Evolutionary conservation across 371 early-diverging fungal genomes (phyloP), one percentile per base, ranked within the genome.

Genomic region (Fennellomyces sp.): DNA sequence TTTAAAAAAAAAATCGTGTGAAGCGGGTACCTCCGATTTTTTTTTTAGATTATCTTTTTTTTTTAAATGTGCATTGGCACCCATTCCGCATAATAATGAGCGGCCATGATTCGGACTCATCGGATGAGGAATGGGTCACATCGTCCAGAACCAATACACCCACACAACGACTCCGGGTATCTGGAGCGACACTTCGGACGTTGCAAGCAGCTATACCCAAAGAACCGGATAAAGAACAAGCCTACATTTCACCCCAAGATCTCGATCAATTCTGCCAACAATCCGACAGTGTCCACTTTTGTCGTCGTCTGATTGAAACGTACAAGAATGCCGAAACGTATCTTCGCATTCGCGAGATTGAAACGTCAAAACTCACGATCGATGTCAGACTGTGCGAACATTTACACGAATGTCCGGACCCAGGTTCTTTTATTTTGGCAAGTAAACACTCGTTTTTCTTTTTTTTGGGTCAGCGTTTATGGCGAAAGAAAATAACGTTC

Each of bases 111-210:
- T 61, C 69, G 28, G 75, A 70, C 47, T 68, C 71, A 31, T 73
- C 74, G 13, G 75, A 75, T 15, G 70, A 75, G 5, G 75, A 75
- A 36, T 75, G 75, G 75, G 67, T 74, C 41, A 63, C 57, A 52
- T 52, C 31, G 13, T 19, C 71, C 25, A 58, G 39, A 21, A 56
- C 47, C 7, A 56, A 35, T 5, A 63, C 25, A 23, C 52, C 19
- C 47, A 33, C 56, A 5, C 36, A 23, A 39, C 42, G 51, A 7
- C 50, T 39, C 0, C 29, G 39, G 21, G 42, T 62, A 13, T 50
- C 63, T 1, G 17, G 11, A 11, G 56, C 63, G 2, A 52, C 56
- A 2, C 19, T 62, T 39, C 51, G 63, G 19, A 55, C 56, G 6
- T 29, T 62, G 10, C 31, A 27, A 27, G 56, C 63, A 5, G 19